Evolutionary conservation across 345 rosid species (phyloP).

Genomic region (Viola odorata): DNA sequence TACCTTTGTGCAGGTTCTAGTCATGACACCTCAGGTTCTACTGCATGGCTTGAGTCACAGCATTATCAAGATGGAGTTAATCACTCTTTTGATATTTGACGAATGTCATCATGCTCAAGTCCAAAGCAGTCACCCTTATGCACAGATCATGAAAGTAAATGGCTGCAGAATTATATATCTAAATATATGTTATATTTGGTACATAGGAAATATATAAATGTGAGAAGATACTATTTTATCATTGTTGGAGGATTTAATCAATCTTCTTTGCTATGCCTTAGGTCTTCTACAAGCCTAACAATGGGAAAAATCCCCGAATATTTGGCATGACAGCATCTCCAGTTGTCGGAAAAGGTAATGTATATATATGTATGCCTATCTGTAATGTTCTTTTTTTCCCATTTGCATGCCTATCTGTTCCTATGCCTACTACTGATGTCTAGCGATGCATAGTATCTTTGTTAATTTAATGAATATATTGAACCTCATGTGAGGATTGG

Average conservation of each 20-base stretch:
- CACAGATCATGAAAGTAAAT: constrained; percentile 82
- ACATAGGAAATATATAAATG: too few relatives aligned
- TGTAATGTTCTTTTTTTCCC: too few relatives aligned
- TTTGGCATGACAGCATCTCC: constrained; percentile 99
- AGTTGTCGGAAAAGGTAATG: constrained; percentile 81
- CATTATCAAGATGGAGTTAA: constrained; percentile 79
- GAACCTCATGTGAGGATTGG: too few relatives aligned
- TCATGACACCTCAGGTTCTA: constrained; percentile 83
- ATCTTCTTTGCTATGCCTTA: constrained; percentile 32
- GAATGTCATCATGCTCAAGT: constrained; percentile 97
- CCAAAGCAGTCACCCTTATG: constrained; percentile 79
- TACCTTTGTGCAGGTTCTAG: constrained; percentile 63
- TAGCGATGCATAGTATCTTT: too few relatives aligned
- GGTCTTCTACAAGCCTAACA: constrained; percentile 59
- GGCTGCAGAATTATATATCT: constrained; percentile 11
- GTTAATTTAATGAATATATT: too few relatives aligned
- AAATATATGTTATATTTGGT: too few relatives aligned
- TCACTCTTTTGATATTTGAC: constrained; percentile 83
- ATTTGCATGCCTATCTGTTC: too few relatives aligned
- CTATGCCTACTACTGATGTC: too few relatives aligned
- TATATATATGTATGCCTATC: too few relatives aligned
- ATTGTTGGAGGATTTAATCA: constrained; percentile 10
- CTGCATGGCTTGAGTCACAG: constrained; percentile 71
- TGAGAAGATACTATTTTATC: too few relatives aligned
- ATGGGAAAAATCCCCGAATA: constrained; percentile 57